phyloP scores from a whole-genome alignment of 305 asterid genomes.

The Fraxinus paxiana region DNA sequence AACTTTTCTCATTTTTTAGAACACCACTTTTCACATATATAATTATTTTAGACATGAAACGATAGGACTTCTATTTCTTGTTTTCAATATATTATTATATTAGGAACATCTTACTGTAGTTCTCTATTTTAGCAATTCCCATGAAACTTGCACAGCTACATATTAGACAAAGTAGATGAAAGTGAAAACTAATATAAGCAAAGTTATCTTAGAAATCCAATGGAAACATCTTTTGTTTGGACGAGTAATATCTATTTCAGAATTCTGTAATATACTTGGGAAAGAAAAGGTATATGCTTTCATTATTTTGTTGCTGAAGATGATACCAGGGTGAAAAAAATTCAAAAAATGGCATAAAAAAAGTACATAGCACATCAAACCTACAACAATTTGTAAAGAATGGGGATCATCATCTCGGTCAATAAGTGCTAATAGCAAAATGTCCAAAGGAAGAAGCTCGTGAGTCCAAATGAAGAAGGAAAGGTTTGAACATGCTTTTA shows the following conservation, averaged over 20 bases:
- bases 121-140: background rate
- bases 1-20: background rate
- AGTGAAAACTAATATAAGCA: background rate
- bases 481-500: constrained; percentile 78
- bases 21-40: background rate
- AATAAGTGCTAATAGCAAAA: constrained; percentile 77
- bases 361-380: constrained; percentile 18
- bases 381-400: constrained; percentile 88
- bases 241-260: background rate
- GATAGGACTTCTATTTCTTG: background rate
- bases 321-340: background rate
- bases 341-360: background rate
- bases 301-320: constrained; percentile 3
- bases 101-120: background rate
- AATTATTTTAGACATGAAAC: background rate
- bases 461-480: constrained; percentile 87
- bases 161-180: background rate
- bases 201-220: background rate
- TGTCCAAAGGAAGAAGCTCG: constrained; percentile 89
- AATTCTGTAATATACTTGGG: constrained; percentile 2
- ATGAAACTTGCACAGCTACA: background rate
- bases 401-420: constrained; percentile 97
- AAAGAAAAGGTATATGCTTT: background rate
- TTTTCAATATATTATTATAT: background rate
- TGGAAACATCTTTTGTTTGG: background rate